Percentiles rank a stretch among this genome's conserved stretches.
Conservation (phyloP, 192 early-diverging fungal species). For the Coemansia sp. region DNA sequence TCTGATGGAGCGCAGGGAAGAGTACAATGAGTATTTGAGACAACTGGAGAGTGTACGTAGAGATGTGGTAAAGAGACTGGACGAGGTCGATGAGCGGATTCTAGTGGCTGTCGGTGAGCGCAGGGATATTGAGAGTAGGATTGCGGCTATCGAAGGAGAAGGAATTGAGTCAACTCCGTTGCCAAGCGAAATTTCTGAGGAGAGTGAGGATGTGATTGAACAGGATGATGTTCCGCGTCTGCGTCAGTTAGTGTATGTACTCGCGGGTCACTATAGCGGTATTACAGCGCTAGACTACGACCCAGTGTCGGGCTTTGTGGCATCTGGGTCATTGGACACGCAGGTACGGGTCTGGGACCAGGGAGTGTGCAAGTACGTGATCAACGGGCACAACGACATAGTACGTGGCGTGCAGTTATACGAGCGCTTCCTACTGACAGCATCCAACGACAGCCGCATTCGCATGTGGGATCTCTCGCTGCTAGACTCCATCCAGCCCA, state of each 20-base stretch:
- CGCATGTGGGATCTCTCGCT: slow-evolving; percentile 71
- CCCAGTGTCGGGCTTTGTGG: slow-evolving; percentile 58
- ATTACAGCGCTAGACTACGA: slow-evolving; percentile 66
- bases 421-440: slow-evolving; percentile 59
- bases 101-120: slow-evolving; percentile 23
- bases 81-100: slow-evolving; percentile 30
- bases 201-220: slow-evolving; percentile 21
- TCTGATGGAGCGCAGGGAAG: slow-evolving; percentile 27
- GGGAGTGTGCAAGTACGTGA: slow-evolving; percentile 44
- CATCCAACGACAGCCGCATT: slow-evolving; percentile 66
- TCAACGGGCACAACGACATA: slow-evolving; percentile 38
- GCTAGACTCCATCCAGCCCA: slow-evolving; percentile 60
- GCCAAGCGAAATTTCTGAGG: background rate
- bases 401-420: slow-evolving; percentile 46
- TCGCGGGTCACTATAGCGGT: slow-evolving; percentile 64
- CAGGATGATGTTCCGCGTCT: slow-evolving; percentile 42
- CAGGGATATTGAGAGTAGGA: slow-evolving; percentile 17
- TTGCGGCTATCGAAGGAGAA: slow-evolving; percentile 2
- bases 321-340: slow-evolving; percentile 70
- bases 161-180: background rate
- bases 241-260: slow-evolving; percentile 24
- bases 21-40: slow-evolving; percentile 36
- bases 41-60: slow-evolving; percentile 25
- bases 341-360: slow-evolving; percentile 69
- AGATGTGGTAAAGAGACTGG: slow-evolving; percentile 17